Percentiles rank a stretch among this genome's conserved stretches.
Evolutionary conservation across 1,284 basidiomycete species (phyloP).

Genomic region (Cerioporus squamosus): DNA sequence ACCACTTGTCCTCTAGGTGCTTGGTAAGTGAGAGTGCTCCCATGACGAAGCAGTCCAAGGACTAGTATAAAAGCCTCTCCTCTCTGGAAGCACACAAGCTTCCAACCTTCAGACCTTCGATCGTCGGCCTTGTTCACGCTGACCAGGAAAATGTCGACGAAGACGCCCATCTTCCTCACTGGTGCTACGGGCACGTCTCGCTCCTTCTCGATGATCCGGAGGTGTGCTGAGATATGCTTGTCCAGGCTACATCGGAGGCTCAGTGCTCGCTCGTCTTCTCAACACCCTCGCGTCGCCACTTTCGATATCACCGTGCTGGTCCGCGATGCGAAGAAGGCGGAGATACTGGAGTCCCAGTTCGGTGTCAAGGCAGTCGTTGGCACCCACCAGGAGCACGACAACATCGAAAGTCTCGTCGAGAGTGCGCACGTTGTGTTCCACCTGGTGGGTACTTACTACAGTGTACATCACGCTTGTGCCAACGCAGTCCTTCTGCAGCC

Average conservation of each 20-base stretch:
- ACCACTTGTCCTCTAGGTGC: too few relatives aligned
- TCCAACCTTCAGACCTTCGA: too few relatives aligned
- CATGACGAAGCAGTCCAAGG: too few relatives aligned
- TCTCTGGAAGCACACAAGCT: too few relatives aligned
- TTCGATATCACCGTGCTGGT: constrained; percentile 25
- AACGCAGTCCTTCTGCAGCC: constrained; percentile 35
- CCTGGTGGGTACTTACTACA: constrained; percentile 22
- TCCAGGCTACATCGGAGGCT: constrained; percentile 28
- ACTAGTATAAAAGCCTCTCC: too few relatives aligned
- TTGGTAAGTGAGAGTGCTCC: too few relatives aligned
- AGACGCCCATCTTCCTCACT: constrained; percentile 13
- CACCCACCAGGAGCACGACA: constrained; percentile 19
- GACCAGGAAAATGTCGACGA: background rate
- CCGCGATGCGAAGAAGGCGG: constrained; percentile 26
- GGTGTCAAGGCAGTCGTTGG: constrained; percentile 30
- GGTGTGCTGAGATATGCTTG: background rate
- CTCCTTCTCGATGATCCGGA: background rate
- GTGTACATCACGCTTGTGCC: too few relatives aligned
- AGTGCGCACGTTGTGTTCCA: constrained; percentile 28
- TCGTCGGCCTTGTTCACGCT: too few relatives aligned
- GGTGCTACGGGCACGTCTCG: constrained; percentile 16
- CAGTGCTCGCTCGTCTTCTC: constrained; percentile 22
- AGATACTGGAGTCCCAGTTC: constrained; percentile 18
- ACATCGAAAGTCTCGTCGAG: constrained; percentile 23
- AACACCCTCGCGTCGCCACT: constrained; percentile 9